phyloP scores from a whole-genome alignment of 495 filamentous ascomycete genomes.

The Xylaria sp. region DNA sequence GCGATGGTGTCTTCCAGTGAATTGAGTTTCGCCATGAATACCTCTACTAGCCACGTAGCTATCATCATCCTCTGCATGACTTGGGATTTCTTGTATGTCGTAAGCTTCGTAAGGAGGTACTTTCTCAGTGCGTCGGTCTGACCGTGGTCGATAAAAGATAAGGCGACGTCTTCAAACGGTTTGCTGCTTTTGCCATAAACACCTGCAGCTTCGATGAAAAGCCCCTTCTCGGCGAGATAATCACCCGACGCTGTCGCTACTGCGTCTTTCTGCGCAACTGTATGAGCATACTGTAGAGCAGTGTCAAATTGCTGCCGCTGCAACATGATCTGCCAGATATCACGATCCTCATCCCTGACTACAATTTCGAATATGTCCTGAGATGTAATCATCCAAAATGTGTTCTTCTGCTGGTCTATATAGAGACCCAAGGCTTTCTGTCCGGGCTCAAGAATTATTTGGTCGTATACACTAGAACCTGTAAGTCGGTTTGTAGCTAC shows the following conservation, averaged over 20 bases:
- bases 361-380: constrained; percentile 93
- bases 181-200: constrained; percentile 96
- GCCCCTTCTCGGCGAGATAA: constrained; percentile 77
- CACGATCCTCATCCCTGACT: constrained; percentile 85
- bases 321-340: constrained; percentile 93
- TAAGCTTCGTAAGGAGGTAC: constrained; percentile 86
- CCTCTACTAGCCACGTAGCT: constrained; percentile 90
- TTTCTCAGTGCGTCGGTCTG: constrained; percentile 91
- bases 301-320: constrained; percentile 84
- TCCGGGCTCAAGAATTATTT: constrained; percentile 80
- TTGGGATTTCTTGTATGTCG: constrained; percentile 78
- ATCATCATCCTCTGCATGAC: constrained; percentile 96
- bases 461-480: constrained; percentile 82
- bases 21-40: constrained; percentile 98
- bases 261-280: constrained; percentile 78
- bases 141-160: constrained; percentile 86
- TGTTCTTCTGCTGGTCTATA: constrained; percentile 89
- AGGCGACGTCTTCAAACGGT: constrained; percentile 92
- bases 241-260: constrained; percentile 91
- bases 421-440: constrained; percentile 80
- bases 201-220: constrained; percentile 82
- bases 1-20: constrained; percentile 92
- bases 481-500: constrained; percentile 87
- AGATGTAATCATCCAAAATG: constrained; percentile 93
- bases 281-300: constrained; percentile 80